A percentile compares a stretch with the other conserved stretches of the same genome.
Evolutionary conservation across 371 early-diverging fungal genomes (phyloP).

Genomic region (Apophysomyces variabilis): DNA sequence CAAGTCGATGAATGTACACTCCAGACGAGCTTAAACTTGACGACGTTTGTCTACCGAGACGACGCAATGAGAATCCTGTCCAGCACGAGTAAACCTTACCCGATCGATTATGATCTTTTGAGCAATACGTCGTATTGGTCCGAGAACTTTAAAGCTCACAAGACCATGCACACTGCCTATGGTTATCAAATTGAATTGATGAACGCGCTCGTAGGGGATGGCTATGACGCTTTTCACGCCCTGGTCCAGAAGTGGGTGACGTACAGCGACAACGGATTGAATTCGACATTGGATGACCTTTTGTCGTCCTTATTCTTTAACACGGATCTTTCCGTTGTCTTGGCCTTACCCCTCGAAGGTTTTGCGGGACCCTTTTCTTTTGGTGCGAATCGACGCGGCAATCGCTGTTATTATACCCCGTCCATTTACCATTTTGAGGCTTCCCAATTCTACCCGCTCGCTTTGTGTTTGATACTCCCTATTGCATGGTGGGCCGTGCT

Average conservation of each 20-base stretch:
- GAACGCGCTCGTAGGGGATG: not conserved
- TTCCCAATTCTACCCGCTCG: conserved; percentile 3
- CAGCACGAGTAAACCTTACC: not conserved
- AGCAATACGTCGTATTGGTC: not conserved
- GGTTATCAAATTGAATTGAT: conserved; percentile 2
- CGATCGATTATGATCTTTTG: not conserved
- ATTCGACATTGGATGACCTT: not conserved
- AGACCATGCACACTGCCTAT: not conserved
- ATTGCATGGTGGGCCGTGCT: conserved; percentile 19
- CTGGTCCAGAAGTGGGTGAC: not conserved
- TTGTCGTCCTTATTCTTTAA: not conserved
- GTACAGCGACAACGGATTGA: not conserved
- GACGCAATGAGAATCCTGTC: not conserved
- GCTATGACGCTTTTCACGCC: not conserved
- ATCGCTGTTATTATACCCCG: not conserved
- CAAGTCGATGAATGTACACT: not conserved
- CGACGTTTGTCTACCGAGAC: not conserved
- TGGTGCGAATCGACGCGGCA: not conserved
- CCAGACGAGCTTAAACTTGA: not conserved
- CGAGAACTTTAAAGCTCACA: not conserved
- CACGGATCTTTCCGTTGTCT: not conserved
- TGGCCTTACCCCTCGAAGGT: not conserved
- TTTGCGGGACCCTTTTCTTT: not conserved
- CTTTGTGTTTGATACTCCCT: conserved; percentile 8
- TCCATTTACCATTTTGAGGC: not conserved